These are phyloP conservation scores for Penicillium sp. DNA, from an alignment of 2,329 filamentous ascomycete genomes.

Conservation along the genomic window DNA sequence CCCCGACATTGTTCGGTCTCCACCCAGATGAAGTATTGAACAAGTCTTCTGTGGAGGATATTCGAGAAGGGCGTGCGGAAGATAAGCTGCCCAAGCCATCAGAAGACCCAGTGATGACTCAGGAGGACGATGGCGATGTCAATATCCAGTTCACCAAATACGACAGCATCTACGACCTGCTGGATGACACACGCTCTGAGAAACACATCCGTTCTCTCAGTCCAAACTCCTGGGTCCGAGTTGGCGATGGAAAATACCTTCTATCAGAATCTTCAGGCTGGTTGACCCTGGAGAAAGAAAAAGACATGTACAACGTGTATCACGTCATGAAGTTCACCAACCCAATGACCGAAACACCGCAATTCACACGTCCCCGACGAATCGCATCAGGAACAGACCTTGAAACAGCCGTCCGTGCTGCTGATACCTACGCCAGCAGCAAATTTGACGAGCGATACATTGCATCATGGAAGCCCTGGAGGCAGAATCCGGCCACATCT, in stretches of 20 bases:
- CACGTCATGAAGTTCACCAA: slow-evolving; percentile 41
- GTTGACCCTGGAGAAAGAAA: slow-evolving; percentile 55
- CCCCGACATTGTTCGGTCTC: slow-evolving; percentile 89
- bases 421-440: slow-evolving; percentile 77
- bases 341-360: slow-evolving; percentile 48
- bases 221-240: slow-evolving; percentile 79
- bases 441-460: slow-evolving; percentile 74
- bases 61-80: slow-evolving; percentile 59
- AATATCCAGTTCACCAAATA: slow-evolving; percentile 86
- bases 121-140: slow-evolving; percentile 44
- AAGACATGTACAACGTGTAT: slow-evolving; percentile 39
- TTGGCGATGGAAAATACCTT: slow-evolving; percentile 73
- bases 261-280: slow-evolving; percentile 71
- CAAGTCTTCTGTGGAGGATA: slow-evolving; percentile 66
- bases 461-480: slow-evolving; percentile 70
- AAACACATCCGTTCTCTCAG: slow-evolving; percentile 78
- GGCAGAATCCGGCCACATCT: slow-evolving; percentile 65
- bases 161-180: slow-evolving; percentile 86
- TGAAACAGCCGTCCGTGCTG: slow-evolving; percentile 77
- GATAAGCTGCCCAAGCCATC: slow-evolving; percentile 3
- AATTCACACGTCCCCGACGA: slow-evolving; percentile 71
- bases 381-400: slow-evolving; percentile 72
- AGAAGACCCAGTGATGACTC: slow-evolving; percentile 33
- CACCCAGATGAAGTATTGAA: slow-evolving; percentile 80
- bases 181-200: slow-evolving; percentile 80